A percentile compares a stretch with the other conserved stretches of the same genome.
These are phyloP conservation scores for Fusarium pseudograminearum DNA, from an alignment of 2,329 filamentous ascomycete genomes.

Conservation along the genomic window DNA sequence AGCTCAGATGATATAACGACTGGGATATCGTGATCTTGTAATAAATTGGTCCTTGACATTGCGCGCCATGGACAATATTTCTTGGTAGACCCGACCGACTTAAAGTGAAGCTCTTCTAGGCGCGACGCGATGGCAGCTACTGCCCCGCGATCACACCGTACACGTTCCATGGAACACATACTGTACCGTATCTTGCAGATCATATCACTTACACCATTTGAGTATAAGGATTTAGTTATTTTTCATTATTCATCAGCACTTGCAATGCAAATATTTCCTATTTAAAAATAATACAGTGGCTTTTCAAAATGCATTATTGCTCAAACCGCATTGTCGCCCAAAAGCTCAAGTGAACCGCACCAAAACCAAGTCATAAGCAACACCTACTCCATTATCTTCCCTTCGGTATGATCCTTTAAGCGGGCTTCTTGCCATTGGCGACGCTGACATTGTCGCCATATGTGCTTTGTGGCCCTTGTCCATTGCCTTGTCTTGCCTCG, in stretches of 20 bases:
- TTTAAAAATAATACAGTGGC: background rate
- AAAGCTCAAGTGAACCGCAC: constrained; percentile 15
- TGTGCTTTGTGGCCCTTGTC: constrained; percentile 41
- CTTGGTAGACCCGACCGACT: background rate
- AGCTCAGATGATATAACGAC: constrained; percentile 6
- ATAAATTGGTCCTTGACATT: constrained; percentile 7
- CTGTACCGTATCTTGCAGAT: constrained; percentile 1
- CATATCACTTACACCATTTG: constrained; percentile 7
- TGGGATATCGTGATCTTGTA: constrained; percentile 3
- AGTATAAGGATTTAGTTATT: background rate
- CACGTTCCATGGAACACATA: constrained; percentile 11
- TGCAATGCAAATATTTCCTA: background rate
- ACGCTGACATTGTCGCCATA: constrained; percentile 48
- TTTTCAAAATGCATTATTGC: background rate
- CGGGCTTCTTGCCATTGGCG: constrained; percentile 51
- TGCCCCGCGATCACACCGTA: constrained; percentile 43
- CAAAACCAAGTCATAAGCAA: constrained; percentile 16
- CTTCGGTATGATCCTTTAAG: constrained; percentile 37
- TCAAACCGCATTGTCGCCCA: constrained; percentile 11
- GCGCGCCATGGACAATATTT: constrained; percentile 2
- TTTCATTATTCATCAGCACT: background rate
- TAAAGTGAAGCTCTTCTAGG: constrained; percentile 9
- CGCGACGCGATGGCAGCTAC: constrained; percentile 39
- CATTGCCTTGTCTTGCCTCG: constrained; percentile 42
- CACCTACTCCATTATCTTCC: constrained; percentile 6